Conservation (phyloP, 805 yeast species). For the Pichia scutulata region DNA sequence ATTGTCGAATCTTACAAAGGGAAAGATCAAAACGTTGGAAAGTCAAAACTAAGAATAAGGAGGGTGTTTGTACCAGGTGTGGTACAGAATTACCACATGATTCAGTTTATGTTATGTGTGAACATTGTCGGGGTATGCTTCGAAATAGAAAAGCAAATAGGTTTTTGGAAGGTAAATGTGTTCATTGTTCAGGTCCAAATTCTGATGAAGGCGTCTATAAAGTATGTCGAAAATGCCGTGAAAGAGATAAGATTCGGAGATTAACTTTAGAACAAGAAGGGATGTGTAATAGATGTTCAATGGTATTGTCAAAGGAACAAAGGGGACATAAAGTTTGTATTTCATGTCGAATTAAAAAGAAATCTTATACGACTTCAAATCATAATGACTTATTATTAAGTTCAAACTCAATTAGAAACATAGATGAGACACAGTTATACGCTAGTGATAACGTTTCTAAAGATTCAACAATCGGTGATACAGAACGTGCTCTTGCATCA, state of each 20-base stretch:
- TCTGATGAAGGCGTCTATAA: constrained; percentile 40
- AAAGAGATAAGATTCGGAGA: constrained; percentile 51
- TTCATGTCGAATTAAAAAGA: constrained; percentile 47
- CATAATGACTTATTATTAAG: neutral
- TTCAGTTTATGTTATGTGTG: constrained; percentile 47
- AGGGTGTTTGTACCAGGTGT: constrained; percentile 60
- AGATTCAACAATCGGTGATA: neutral
- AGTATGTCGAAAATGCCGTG: constrained; percentile 60
- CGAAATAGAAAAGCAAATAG: constrained; percentile 50
- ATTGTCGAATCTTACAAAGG: constrained; percentile 57
- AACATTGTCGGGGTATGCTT: constrained; percentile 47
- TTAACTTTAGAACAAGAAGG: constrained; percentile 49
- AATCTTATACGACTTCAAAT: constrained; percentile 16
- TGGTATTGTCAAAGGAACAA: constrained; percentile 37
- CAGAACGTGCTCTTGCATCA: neutral
- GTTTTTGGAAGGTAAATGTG: constrained; percentile 58
- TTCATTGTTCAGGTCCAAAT: constrained; percentile 58
- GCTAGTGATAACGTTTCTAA: neutral
- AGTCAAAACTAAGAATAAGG: constrained; percentile 47
- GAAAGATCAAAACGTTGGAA: constrained; percentile 62
- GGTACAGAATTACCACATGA: constrained; percentile 42
- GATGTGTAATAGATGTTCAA: constrained; percentile 57
- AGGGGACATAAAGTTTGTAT: constrained; percentile 51
- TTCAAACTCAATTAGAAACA: neutral
- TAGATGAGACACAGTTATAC: neutral